These are phyloP conservation scores for Fulvia fulva DNA, from an alignment of 2,329 filamentous ascomycete species.

Conservation along the genomic window DNA sequence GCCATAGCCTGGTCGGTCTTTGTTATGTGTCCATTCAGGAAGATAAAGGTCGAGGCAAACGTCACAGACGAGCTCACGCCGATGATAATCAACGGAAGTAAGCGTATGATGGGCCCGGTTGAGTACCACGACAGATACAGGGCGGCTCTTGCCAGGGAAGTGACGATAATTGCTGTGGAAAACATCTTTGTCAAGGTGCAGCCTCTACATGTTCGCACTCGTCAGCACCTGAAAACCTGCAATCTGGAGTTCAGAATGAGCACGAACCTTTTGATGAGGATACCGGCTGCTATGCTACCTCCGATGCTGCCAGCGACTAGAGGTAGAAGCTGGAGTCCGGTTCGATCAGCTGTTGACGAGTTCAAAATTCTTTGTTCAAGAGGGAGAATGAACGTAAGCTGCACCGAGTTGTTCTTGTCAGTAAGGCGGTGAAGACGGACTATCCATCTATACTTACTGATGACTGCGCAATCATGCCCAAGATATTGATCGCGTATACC, in stretches of 20 bases:
- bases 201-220: background rate
- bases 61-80: slow-evolving; percentile 1
- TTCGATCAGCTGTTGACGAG: background rate
- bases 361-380: background rate
- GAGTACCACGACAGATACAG: background rate
- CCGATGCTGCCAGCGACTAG: background rate
- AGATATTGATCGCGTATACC: background rate
- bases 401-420: background rate
- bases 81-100: background rate
- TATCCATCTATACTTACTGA: background rate
- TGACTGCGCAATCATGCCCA: slow-evolving; percentile 3
- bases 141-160: slow-evolving; percentile 1
- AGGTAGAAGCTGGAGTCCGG: slow-evolving; percentile 1
- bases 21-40: background rate
- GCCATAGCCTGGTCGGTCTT: slow-evolving; percentile 1
- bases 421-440: background rate
- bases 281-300: background rate
- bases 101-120: background rate
- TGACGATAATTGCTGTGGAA: background rate
- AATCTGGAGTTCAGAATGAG: background rate
- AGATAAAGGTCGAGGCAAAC: background rate
- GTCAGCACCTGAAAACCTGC: background rate
- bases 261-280: slow-evolving; percentile 2
- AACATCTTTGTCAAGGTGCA: background rate
- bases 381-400: slow-evolving; percentile 1